Base-by-base conservation (phyloP, 495 filamentous ascomycete species). In the Beverwykella pulmonaria region DNA sequence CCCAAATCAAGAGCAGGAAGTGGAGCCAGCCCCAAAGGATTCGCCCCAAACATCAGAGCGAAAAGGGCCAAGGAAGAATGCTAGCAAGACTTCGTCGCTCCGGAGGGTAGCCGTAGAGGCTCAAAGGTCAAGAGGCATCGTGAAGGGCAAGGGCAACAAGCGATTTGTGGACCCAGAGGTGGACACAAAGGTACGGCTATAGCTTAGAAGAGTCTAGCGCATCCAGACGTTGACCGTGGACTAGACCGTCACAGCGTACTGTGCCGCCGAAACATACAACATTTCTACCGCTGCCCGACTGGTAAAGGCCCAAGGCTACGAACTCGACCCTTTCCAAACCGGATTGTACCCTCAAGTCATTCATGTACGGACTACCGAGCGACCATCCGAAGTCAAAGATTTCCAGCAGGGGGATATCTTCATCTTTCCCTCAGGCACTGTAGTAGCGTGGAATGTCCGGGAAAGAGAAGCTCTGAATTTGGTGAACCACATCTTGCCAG, bases 391-490 rank as follows among this genome's bases (percentile, higher is more conserved):
- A 52, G 76, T 81, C 2, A 80, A 84, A 44, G 86, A 90, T 73
- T 84, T 86, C 0, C 76, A 82, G 30, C 85, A 83, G 62, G 92
- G 92, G 14, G 94, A 98, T 75, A 83, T 97, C 15, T 97, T 98
- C 68, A 87, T 98, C n/a, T 98, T 98, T 70, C 92, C 94, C 5
- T 96, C 93, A 0, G 94, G 94, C 2, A 95, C 92, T n/a, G 85
- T 97, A 4, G 94, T 98, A 9, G 85, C 90, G 29, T 98, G 94
- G 94, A 87, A 87, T 7, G 81, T 97, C 1, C 87, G 90, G 0
- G 82, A 90, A 57, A 84, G 86, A 30, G 83, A 90, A 20, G 87
- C 89, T 14, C 84, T 83, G 17, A 84, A 84, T 25, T 78, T 98
- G n/a, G 88, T 93, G 2, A 88, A 88, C 5, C 82, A 82, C 55